Evolutionary conservation across 2,329 filamentous ascomycete species (phyloP).

Genomic region (Diaporthe humulicola): DNA sequence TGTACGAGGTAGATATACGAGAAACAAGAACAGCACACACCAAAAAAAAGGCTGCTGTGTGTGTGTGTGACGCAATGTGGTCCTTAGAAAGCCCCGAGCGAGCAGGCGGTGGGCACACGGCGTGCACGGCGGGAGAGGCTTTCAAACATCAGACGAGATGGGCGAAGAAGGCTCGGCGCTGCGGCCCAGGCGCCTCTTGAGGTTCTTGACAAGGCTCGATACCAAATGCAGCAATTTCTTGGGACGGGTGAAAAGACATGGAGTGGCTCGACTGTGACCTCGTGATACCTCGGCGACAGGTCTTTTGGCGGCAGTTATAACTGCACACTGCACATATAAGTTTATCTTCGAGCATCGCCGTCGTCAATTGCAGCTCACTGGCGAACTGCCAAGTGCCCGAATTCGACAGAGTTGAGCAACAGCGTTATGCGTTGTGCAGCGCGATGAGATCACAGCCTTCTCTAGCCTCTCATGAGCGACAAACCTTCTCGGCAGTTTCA

Average conservation of each 20-base stretch:
- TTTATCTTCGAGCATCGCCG: neutral
- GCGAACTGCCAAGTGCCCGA: neutral
- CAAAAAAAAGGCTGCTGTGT: neutral
- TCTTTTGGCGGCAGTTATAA: neutral
- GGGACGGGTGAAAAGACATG: neutral
- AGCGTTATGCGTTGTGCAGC: neutral
- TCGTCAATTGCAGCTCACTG: neutral
- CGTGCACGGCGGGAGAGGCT: neutral
- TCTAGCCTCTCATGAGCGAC: constrained; percentile 2
- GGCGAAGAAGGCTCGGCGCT: neutral
- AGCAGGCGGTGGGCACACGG: constrained; percentile 1
- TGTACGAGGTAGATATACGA: neutral
- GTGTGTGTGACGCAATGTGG: constrained; percentile 33
- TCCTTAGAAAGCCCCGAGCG: neutral
- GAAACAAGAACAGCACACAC: neutral
- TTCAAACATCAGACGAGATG: constrained; percentile 28
- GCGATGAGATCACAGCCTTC: constrained; percentile 15
- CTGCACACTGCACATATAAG: neutral
- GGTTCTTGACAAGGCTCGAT: constrained; percentile 1
- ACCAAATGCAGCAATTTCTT: neutral
- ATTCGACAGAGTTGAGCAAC: constrained; percentile 1
- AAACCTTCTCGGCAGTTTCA: constrained; percentile 24
- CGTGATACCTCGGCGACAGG: neutral
- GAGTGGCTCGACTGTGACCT: constrained; percentile 4
- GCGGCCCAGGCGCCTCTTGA: neutral